These are phyloP conservation scores for Sesbania bispinosa DNA, from an alignment of 306 rosid species.

Conservation along the genomic window DNA sequence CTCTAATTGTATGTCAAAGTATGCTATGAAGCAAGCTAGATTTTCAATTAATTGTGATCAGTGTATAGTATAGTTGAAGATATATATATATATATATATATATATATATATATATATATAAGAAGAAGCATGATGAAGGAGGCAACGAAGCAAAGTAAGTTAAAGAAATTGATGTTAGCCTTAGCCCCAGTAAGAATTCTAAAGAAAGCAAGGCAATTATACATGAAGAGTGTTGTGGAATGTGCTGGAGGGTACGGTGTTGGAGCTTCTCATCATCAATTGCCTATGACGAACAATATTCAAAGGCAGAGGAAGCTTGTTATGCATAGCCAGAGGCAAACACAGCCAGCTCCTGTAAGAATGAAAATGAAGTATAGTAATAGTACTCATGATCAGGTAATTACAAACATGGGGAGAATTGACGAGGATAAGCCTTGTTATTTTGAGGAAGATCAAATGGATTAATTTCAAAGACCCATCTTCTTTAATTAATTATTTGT, in stretches of 20 bases:
- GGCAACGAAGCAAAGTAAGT: slow-evolving; percentile 8
- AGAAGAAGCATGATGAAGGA: slow-evolving; percentile 8
- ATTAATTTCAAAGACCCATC: background rate
- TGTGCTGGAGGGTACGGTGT: slow-evolving; percentile 35
- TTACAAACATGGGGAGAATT: slow-evolving; percentile 43
- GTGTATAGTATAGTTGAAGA: background rate
- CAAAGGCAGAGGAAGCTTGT: too few relatives aligned
- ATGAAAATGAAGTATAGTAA: background rate
- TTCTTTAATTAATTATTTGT: too few relatives aligned
- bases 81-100: too few relatives aligned
- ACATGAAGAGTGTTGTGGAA: slow-evolving; percentile 35
- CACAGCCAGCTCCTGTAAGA: background rate
- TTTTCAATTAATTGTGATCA: background rate
- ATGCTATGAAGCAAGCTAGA: too few relatives aligned
- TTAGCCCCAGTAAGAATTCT: slow-evolving; percentile 48
- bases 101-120: too few relatives aligned
- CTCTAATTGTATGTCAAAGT: too few relatives aligned
- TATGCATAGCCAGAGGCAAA: slow-evolving; percentile 14
- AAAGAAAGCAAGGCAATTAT: slow-evolving; percentile 39
- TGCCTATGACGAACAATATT: slow-evolving; percentile 16
- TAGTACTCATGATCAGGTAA: slow-evolving; percentile 3
- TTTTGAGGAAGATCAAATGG: slow-evolving; percentile 40
- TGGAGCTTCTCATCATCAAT: background rate
- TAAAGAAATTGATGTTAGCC: slow-evolving; percentile 4
- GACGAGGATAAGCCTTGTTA: slow-evolving; percentile 49